Evolutionary conservation across 352 stramenopile genomes (phyloP), one percentile per base, ranked within the genome.

Genomic region (Phytophthora pluvialis): DNA sequence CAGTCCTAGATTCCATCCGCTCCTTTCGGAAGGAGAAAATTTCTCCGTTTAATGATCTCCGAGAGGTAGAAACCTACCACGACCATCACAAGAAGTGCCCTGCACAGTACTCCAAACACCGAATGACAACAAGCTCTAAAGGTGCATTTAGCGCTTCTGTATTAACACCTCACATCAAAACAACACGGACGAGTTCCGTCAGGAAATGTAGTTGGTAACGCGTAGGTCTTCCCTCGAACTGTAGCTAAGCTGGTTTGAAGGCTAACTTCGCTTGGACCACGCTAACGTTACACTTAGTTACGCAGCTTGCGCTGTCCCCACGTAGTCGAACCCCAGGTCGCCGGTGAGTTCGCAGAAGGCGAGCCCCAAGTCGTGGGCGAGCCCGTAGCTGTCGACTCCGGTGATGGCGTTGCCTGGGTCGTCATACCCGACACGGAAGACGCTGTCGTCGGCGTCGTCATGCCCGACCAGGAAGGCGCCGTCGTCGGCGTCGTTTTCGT

Each of bases 221-320:
- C 39, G 21, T 13, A 28, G 15, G 39, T 42, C 15, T 16, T 42
- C 12, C 35, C 5, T 45, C 39, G n/a, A 36, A 18, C 26, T 15
- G 13, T 49, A 35, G 13, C 11, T 39, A 12, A 25, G 15, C 15
- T 8, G 8, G 28, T 52, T 52, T 13, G 9, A 38, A 12, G n/a
- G n/a, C 45, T 25, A 21, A 12, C n/a, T 12, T 51, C 25, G 44
- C 44, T 35, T 49, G 6, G 4, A 31, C 11, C 25, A n/a, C n/a
- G n/a, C n/a, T n/a, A n/a, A 35, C 16, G 25, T 26, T 35, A 4
- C 31, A 35, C n/a, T 56, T 63, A 63, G 9, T 63, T 63, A 11
- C 55, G 55, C 26, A 63, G 26, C 25, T 25, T 62, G 29, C 43
- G 55, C 26, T 63, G 43, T 11, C 51, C 51, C 29, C 29, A 55